phyloP scores from a whole-genome alignment of 2,329 filamentous ascomycete species.

The Diplocarpon rosae region DNA sequence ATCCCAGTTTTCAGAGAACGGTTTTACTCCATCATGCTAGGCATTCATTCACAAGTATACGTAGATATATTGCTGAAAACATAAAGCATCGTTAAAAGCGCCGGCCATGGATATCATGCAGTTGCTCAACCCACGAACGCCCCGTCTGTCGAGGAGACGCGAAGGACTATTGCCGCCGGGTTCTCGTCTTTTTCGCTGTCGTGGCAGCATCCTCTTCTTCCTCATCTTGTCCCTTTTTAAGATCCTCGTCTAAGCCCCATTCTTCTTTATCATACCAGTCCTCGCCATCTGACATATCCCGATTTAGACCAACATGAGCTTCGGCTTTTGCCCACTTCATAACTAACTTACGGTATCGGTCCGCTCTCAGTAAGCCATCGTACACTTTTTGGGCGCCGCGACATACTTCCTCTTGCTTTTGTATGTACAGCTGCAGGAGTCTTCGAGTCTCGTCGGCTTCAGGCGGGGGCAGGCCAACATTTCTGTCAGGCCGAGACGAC shows the following conservation, averaged over 20 bases:
- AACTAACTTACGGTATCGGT: slow-evolving; percentile 60
- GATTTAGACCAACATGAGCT: slow-evolving; percentile 51
- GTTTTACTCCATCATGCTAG: not conserved
- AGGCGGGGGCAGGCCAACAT: slow-evolving; percentile 57
- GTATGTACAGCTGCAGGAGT: slow-evolving; percentile 64
- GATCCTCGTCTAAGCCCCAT: slow-evolving; percentile 62
- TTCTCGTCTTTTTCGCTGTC: slow-evolving; percentile 39
- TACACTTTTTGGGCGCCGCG: slow-evolving; percentile 58
- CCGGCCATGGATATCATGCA: slow-evolving; percentile 4
- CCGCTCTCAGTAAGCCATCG: slow-evolving; percentile 59
- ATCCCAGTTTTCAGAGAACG: not conserved
- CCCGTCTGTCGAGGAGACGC: not conserved
- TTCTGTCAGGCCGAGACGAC: slow-evolving; percentile 52
- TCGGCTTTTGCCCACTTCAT: slow-evolving; percentile 70
- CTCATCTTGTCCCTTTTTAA: slow-evolving; percentile 73
- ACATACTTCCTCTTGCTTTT: slow-evolving; percentile 78
- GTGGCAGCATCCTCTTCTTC: slow-evolving; percentile 61
- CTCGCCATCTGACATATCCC: slow-evolving; percentile 75
- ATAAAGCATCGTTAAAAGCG: not conserved
- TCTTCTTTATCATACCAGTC: slow-evolving; percentile 81
- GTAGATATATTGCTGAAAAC: not conserved
- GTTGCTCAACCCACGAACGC: not conserved
- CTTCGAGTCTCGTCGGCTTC: slow-evolving; percentile 73
- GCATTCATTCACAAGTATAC: not conserved
- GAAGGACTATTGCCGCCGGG: slow-evolving; percentile 27